Evolutionary conservation across 371 early-diverging fungal species (phyloP).

Genomic region (Phascolomyces articulosus): DNA sequence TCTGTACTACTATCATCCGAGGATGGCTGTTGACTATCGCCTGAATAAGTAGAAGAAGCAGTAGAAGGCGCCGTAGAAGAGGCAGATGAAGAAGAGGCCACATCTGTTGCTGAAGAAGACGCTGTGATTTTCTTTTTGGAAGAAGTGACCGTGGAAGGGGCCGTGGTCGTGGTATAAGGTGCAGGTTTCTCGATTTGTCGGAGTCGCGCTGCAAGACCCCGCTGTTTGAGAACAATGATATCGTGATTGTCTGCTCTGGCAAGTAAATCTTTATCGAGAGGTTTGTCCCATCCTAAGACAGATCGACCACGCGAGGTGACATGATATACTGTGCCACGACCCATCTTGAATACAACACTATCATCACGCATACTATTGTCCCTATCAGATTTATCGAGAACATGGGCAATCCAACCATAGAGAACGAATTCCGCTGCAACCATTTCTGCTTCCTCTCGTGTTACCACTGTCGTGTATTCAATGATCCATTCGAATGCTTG

Average conservation of each 20-base stretch:
- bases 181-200: background rate
- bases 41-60: constrained; percentile 11
- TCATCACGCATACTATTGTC: constrained; percentile 25
- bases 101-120: background rate
- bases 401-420: constrained; percentile 58
- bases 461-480: constrained; percentile 61
- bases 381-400: constrained; percentile 49
- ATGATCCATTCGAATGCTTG: constrained; percentile 65
- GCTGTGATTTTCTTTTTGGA: constrained; percentile 5
- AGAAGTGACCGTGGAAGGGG: background rate
- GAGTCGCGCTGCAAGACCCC: constrained; percentile 15
- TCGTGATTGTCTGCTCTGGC: constrained; percentile 6
- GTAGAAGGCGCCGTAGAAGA: constrained; percentile 20
- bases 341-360: constrained; percentile 42
- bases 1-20: constrained; percentile 2
- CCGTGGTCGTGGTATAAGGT: background rate
- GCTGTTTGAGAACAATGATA: constrained; percentile 9
- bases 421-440: constrained; percentile 61
- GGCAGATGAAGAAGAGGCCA: background rate
- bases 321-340: constrained; percentile 56
- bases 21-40: background rate
- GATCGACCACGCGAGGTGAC: constrained; percentile 59
- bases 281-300: constrained; percentile 54
- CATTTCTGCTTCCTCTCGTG: constrained; percentile 58
- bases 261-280: background rate